Base-by-base conservation (phyloP, 805 yeast species). In the Scheffersomyces lignosus region DNA sequence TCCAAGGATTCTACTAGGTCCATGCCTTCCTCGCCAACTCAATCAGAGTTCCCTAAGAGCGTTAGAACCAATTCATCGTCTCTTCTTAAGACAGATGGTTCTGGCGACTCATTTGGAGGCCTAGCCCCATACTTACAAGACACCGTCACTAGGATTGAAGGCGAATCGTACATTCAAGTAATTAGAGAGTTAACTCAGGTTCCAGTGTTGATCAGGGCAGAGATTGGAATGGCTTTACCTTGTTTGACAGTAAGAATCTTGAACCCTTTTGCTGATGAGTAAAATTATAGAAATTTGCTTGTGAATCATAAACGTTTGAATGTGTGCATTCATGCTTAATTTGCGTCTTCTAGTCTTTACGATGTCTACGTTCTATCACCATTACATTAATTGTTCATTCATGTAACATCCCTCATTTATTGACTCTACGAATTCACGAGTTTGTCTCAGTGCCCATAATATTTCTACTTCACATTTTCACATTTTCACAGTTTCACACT, bases 161-260 rank as follows among this genome's bases (percentile, higher is more conserved):
- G 77, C 29, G 81, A 72, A 23, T 56, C 58, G 26, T 72, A 70
- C 52, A 76, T 93, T 32, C 98, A 93, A 67, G 95, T 87, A 53
- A 81, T 91, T 34, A 73, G 77, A 44, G 91, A 87, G 52, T 66
- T 90, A 52, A 75, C 75, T 33, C 82, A 80, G 49, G 83, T 91
- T 33, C 98, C 98, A 7, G 80, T 91, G 22, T 68, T 91, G 43
- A 70, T 93, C 45, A 74, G 96, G 52, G 88, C 96, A 0, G 98
- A 90, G 58, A 79, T 89, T 35, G 97, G 96, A 34, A 88, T 88
- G 90, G 91, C 96, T 2, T 71, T 91, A 36, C 99, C 99, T 13
- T 91, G 97, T 60, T 73, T 91, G 51, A 87, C 96, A 3, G 96
- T 93, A 12, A 77, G 96, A 51, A 85, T 91, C 5, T 70, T 90